Base-by-base conservation (phyloP, 2,329 filamentous ascomycete genomes). In the Penicillium sp. region DNA sequence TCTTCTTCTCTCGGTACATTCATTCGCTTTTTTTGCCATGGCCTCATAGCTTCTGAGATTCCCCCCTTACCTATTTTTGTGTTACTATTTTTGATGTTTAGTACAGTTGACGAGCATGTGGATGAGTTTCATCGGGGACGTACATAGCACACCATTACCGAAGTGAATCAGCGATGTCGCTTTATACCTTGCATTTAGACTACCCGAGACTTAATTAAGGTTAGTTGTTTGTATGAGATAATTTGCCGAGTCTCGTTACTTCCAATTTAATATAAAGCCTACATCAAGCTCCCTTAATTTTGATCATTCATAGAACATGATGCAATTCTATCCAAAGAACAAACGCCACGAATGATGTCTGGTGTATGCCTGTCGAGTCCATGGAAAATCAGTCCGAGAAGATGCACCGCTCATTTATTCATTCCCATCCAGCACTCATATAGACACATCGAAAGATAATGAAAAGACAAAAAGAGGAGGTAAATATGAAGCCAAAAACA, bases 41-140 rank as follows among this genome's bases (percentile, higher is more conserved):
- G 49, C 51, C 44, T 46, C 38, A 50, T 46, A 38, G 40, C 42
- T 52, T 46, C 55, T 55, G 57, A 63, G 60, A 63, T 63, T 59
- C 55, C 60, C 60, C 60, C 51, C 20, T 43, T 31, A 39, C 31
- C 41, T 53, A 22, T 16, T 40, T 38, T 47, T 36, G 57, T 38
- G 46, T 51, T 24, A 46, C 46, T 38, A 35, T 51, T 50, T 50
- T 53, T 47, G 25, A 46, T 43, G 27, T 48, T 30, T 46, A 55
- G 55, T 62, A 62, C 33, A 58, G 47, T 56, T 56, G 48, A 51
- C 44, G 16, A 51, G 44, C 50, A 57, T 53, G 30, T 56, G 43
- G 51, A 56, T 54, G 48, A 44, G 36, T 39, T 35, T 27, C 20
- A 36, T 44, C 45, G 51, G 54, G 51, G 54, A 58, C 50, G 60